A percentile compares a stretch with the other conserved stretches of the same genome.
Conservation (phyloP, 805 yeast genomes). For the Metschnikowia shivogae region DNA sequence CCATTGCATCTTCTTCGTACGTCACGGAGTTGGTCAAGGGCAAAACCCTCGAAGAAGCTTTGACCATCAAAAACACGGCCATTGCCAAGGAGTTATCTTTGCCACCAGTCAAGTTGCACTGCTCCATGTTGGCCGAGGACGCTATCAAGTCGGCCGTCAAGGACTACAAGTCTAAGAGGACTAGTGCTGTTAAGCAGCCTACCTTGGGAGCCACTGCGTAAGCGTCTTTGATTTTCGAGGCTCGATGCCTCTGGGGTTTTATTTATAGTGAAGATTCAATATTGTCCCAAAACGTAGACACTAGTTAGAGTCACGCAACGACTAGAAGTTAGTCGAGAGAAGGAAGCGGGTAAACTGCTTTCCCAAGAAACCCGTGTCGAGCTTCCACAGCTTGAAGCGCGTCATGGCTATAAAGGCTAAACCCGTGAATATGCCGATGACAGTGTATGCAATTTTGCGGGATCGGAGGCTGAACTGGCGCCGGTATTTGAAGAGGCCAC, state of each 20-base stretch:
- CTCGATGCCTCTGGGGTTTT: conserved; percentile 2
- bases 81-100: conserved; percentile 92
- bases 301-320: background rate
- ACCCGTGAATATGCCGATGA: conserved; percentile 33
- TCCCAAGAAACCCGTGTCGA: conserved; percentile 29
- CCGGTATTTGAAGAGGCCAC: conserved; percentile 50
- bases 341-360: conserved; percentile 28
- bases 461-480: conserved; percentile 35
- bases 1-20: conserved; percentile 92
- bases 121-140: conserved; percentile 98
- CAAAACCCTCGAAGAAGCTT: conserved; percentile 89
- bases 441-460: conserved; percentile 43
- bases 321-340: background rate
- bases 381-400: conserved; percentile 19
- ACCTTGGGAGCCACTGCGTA: conserved; percentile 46
- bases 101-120: conserved; percentile 96
- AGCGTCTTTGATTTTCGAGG: background rate
- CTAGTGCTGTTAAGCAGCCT: conserved; percentile 35
- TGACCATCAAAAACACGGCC: conserved; percentile 84
- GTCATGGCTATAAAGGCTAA: conserved; percentile 36
- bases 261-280: background rate
- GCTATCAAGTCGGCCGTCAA: conserved; percentile 96
- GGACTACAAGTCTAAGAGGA: conserved; percentile 86
- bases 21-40: conserved; percentile 96
- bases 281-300: no score